Base-by-base conservation (phyloP, 768 basidiomycete genomes). In the Mycena polygramma region DNA sequence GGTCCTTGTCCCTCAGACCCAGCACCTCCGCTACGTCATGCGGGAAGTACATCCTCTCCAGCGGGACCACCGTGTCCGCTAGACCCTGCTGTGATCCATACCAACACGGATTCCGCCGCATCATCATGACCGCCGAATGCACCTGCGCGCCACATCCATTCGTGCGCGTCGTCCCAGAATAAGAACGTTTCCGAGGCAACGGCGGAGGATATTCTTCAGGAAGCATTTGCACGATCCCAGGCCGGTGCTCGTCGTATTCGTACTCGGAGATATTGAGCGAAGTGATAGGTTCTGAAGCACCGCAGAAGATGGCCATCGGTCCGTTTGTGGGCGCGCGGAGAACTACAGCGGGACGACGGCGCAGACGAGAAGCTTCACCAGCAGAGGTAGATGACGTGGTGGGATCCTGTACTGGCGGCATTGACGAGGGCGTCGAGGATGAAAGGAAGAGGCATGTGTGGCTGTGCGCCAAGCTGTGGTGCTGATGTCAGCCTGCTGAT, bases 41-140 rank as follows among this genome's bases (percentile, higher is more conserved):
- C 19, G 66, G 41, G 19, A 66, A 66, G 26, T 66, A 66, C 39
- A 8, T 15, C 10, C 17, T 59, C 6, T 66, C 66, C 26, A 66
- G 58, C 57, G 66, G 66, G 10, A 66, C 51, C 39, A 66, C 66
- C 39, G 57, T 66, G 13, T 10, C 22, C 39, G 57, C 57, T 49
- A 66, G 3, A 3, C 22, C n/a, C 7, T 52, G 39, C 51, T 57
- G 8, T 9, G 4, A 11, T 8, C 63, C 63, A 46, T 57, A 65
- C 63, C 63, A 65, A 53, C 26, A 65, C 41, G 36, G 54, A 65
- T 8, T 46, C 53, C 53, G 7, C 30, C 54, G 54, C 54, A 17
- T 20, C 41, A 57, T 0, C 19, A 9, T 37, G 20, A 37, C 54
- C 26, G 45, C 22, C 7, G 17, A 24, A 13, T 63, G 61, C 20